These are phyloP conservation scores for Bauhinia variegata DNA, from an alignment of 306 rosid genomes.

Conservation along the genomic window DNA sequence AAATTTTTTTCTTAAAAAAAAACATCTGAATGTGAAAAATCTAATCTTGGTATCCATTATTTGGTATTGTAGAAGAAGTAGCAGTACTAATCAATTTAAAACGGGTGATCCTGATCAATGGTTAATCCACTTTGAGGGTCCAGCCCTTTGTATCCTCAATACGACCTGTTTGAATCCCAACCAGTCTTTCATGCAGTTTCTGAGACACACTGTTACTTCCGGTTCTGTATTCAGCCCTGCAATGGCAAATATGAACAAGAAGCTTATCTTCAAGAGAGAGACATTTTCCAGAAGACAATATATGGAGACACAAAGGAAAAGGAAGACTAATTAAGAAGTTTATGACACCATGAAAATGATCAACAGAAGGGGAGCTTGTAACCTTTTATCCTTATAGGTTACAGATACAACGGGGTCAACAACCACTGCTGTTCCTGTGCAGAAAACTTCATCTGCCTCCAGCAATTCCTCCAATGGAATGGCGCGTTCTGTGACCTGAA, in stretches of 20 bases:
- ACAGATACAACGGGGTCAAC: slow-evolving; percentile 39
- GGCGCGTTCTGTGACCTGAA: slow-evolving; percentile 42
- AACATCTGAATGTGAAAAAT: no score
- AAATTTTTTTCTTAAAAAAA: no score
- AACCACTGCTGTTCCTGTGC: slow-evolving; percentile 53
- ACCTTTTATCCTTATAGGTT: slow-evolving; percentile 37
- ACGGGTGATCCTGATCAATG: neutral
- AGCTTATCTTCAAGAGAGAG: neutral
- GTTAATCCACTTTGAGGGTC: slow-evolving; percentile 46
- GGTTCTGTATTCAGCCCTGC: slow-evolving; percentile 54
- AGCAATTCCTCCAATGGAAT: slow-evolving; percentile 47
- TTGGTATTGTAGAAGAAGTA: no score
- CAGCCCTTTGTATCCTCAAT: slow-evolving; percentile 55
- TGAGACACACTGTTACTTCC: slow-evolving; percentile 50
- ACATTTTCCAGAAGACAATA: neutral
- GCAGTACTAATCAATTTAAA: no score
- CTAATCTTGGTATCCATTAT: no score
- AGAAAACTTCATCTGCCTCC: slow-evolving; percentile 55
- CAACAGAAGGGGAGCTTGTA: neutral
- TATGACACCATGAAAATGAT: neutral
- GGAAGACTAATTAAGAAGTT: neutral
- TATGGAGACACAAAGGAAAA: neutral
- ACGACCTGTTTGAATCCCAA: slow-evolving; percentile 57
- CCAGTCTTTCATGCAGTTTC: slow-evolving; percentile 43
- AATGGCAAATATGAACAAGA: slow-evolving; percentile 4